These are phyloP conservation scores for Candida mattraensis DNA, from an alignment of 805 yeast species.

Conservation along the genomic window DNA sequence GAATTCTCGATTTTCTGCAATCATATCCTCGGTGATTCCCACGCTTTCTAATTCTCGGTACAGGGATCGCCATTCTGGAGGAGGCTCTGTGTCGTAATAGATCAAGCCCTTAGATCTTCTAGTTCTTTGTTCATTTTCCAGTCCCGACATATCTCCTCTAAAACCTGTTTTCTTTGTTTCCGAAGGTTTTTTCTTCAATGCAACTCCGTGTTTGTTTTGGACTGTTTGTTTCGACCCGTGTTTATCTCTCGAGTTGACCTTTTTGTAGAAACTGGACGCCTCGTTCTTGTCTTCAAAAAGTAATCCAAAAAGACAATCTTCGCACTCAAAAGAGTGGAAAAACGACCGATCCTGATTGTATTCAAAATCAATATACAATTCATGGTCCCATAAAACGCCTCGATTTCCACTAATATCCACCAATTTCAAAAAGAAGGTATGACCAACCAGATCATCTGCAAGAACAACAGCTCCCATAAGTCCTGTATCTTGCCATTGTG, in stretches of 20 bases:
- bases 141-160: slow-evolving; percentile 51
- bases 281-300: slow-evolving; percentile 87
- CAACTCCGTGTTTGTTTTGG: slow-evolving; percentile 85
- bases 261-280: slow-evolving; percentile 81
- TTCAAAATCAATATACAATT: slow-evolving; percentile 80
- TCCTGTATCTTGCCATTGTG: slow-evolving; percentile 85
- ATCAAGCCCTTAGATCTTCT: slow-evolving; percentile 57
- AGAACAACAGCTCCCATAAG: slow-evolving; percentile 82
- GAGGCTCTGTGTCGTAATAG: slow-evolving; percentile 78
- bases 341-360: slow-evolving; percentile 93
- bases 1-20: slow-evolving; percentile 80
- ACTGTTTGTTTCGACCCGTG: slow-evolving; percentile 85
- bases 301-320: slow-evolving; percentile 83
- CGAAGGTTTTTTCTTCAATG: slow-evolving; percentile 55
- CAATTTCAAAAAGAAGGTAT: slow-evolving; percentile 85
- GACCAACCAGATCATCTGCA: slow-evolving; percentile 92
- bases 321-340: slow-evolving; percentile 92
- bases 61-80: slow-evolving; percentile 79
- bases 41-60: slow-evolving; percentile 71
- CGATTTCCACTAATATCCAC: slow-evolving; percentile 80
- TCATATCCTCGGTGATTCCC: slow-evolving; percentile 86
- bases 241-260: slow-evolving; percentile 72
- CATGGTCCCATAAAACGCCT: slow-evolving; percentile 98
- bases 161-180: slow-evolving; percentile 52
- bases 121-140: slow-evolving; percentile 50